Evolutionary conservation across 2,329 filamentous ascomycete genomes (phyloP), one percentile per base, ranked within the genome.

Genomic region (Penicillium sp.): DNA sequence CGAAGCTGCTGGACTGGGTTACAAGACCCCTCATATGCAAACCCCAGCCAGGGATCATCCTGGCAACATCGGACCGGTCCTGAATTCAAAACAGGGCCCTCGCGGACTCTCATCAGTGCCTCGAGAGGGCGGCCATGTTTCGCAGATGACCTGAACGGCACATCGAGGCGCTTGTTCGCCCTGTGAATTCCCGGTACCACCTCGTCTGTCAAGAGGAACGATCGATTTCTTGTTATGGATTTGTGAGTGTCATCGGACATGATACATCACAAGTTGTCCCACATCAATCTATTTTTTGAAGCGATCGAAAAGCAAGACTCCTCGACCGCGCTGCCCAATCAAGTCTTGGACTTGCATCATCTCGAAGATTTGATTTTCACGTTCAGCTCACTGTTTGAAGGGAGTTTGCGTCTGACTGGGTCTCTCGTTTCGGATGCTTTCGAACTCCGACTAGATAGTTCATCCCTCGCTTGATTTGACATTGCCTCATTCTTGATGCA

Each of bases 11-110:
- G 35, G 15, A 41, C 35, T 38, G 35, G 35, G 35, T 15, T 41
- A 63, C 58, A 65, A 46, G 60, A 62, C 61, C 56, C 56, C 64
- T 67, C 66, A 63, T 52, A 67, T 67, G 66, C 64, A 63, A 49
- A 55, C 23, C 15, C 31, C 35, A 53, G 8, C 38, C 64, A 56
- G 50, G 66, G 62, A 60, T 66, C 50, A 60, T 60, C 62, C 64
- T 56, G 44, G 60, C 30, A 50, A 55, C 46, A 58, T 56, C 38
- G 46, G 50, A 54, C 35, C 56, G 52, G 54, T n/a, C 29, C 48
- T 47, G 49, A 35, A 41, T 56, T 38, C 9, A 41, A 45, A 38
- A 19, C 15, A 47, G 47, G n/a, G 52, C 26, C 30, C 35, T 54
- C 35, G 44, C 50, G 45, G 3, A 26, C 26, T 26, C 26, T 49